Percentiles rank a stretch among this genome's conserved stretches.
Conservation (phyloP, 2,329 filamentous ascomycete species). For the Botrytis pseudocinerea region DNA sequence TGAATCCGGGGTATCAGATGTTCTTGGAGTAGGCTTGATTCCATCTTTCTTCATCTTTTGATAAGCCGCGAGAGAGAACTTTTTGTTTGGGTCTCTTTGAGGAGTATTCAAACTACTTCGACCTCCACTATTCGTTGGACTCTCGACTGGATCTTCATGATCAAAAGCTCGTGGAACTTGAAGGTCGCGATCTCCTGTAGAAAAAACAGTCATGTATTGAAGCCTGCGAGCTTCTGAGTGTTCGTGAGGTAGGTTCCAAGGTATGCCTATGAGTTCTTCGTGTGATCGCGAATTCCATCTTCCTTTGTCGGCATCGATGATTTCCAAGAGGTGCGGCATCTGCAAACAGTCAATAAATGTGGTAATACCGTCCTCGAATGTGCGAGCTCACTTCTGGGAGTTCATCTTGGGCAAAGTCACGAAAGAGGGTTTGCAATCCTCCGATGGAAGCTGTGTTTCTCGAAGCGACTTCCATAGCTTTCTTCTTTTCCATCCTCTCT, state of each 20-base stretch:
- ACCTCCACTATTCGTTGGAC: slow-evolving; percentile 32
- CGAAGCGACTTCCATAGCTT: slow-evolving; percentile 5
- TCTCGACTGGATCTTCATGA: slow-evolving; percentile 34
- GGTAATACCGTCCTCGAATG: not conserved
- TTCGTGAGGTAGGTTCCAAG: slow-evolving; percentile 39
- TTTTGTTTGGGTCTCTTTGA: slow-evolving; percentile 36
- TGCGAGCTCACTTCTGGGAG: slow-evolving; percentile 23
- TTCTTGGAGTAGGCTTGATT: slow-evolving; percentile 32
- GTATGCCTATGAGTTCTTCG: slow-evolving; percentile 25
- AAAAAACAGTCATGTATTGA: slow-evolving; percentile 40
- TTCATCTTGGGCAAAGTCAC: slow-evolving; percentile 10
- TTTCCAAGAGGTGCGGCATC: slow-evolving; percentile 20
- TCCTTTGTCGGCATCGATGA: slow-evolving; percentile 13
- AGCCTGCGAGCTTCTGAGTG: slow-evolving; percentile 37
- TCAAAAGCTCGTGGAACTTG: slow-evolving; percentile 35
- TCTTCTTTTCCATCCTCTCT: slow-evolving; percentile 20
- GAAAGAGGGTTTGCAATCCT: slow-evolving; percentile 2
- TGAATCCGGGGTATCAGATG: slow-evolving; percentile 23
- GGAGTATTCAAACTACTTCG: slow-evolving; percentile 39
- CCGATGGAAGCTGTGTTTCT: slow-evolving; percentile 15
- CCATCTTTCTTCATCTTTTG: slow-evolving; percentile 38
- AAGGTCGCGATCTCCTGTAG: slow-evolving; percentile 35
- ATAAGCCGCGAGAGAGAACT: slow-evolving; percentile 40
- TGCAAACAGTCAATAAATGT: slow-evolving; percentile 14
- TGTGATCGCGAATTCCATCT: slow-evolving; percentile 7